These are phyloP conservation scores for Neofusicoccum umdonicola DNA, from an alignment of 2,329 filamentous ascomycete genomes.

Conservation along the genomic window DNA sequence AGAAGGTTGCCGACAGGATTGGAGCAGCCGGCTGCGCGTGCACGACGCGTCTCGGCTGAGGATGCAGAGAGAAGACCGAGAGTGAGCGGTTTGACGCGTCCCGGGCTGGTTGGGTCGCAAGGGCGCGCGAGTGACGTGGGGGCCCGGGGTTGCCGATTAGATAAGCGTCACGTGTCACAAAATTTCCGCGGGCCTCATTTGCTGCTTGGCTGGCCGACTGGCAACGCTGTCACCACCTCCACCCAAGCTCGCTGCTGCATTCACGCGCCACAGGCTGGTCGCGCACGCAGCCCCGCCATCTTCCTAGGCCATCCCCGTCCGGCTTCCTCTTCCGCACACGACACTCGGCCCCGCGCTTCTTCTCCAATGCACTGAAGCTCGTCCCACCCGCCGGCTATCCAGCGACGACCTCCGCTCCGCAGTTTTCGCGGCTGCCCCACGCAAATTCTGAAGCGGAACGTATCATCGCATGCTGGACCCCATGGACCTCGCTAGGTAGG, in stretches of 20 bases:
- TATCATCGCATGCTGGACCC: background rate
- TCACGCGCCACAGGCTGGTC: constrained; percentile 11
- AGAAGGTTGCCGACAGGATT: background rate
- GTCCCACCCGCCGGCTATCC: constrained; percentile 6
- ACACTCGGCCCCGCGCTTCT: background rate
- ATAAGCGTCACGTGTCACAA: constrained; percentile 5
- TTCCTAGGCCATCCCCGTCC: background rate
- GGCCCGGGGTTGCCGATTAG: background rate
- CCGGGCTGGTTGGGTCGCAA: background rate
- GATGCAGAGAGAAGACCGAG: background rate
- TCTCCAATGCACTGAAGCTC: constrained; percentile 14
- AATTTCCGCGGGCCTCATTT: constrained; percentile 15
- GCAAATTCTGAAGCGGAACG: background rate
- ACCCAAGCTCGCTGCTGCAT: background rate
- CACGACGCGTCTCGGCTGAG: background rate
- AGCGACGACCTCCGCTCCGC: constrained; percentile 15
- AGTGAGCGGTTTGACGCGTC: background rate
- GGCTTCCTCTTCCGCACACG: background rate
- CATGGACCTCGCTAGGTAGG: constrained; percentile 29
- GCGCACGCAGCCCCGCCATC: background rate
- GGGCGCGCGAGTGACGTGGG: background rate
- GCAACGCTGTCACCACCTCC: background rate
- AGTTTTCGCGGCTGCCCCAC: constrained; percentile 12
- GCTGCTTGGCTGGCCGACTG: constrained; percentile 10
- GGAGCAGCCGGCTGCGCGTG: background rate